phyloP scores from a whole-genome alignment of 2,329 filamentous ascomycete genomes.

The Beauveria sp. region DNA sequence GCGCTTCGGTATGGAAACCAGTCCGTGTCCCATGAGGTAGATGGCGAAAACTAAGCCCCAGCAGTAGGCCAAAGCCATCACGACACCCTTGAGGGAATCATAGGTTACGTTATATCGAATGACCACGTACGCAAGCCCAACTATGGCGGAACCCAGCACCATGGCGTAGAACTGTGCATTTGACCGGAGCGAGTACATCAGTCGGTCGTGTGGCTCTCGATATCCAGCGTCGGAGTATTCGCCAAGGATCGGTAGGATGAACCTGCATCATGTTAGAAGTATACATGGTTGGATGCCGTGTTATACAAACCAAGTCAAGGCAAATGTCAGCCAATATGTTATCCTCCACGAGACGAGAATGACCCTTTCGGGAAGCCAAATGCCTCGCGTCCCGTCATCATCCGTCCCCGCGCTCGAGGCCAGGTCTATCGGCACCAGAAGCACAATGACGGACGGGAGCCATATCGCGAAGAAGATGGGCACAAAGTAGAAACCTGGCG shows the following conservation, averaged over 20 bases:
- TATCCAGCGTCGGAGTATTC: constrained; percentile 95
- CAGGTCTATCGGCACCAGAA: constrained; percentile 92
- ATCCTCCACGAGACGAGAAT: constrained; percentile 89
- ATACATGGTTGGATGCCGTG: background rate
- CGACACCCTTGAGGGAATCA: constrained; percentile 67
- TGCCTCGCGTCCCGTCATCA: constrained; percentile 63
- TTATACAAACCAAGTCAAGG: constrained; percentile 70
- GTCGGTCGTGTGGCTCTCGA: constrained; percentile 70
- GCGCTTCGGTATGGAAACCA: constrained; percentile 81
- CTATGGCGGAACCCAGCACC: constrained; percentile 59
- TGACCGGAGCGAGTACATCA: constrained; percentile 75
- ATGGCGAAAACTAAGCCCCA: constrained; percentile 90
- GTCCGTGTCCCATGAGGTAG: constrained; percentile 94
- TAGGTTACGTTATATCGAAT: constrained; percentile 67
- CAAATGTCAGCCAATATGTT: constrained; percentile 94
- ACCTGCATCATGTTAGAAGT: constrained; percentile 40
- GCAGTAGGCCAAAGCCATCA: constrained; percentile 92
- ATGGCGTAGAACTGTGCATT: constrained; percentile 88
- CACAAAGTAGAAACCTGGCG: constrained; percentile 80
- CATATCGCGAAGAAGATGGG: constrained; percentile 96
- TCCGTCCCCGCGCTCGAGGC: constrained; percentile 74
- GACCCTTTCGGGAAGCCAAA: constrained; percentile 76
- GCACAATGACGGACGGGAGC: constrained; percentile 80
- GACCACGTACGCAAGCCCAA: constrained; percentile 78
- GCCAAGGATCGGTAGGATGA: constrained; percentile 84